Percentiles rank a stretch among this genome's conserved stretches.
Evolutionary conservation across 2,329 filamentous ascomycete genomes (phyloP).

Genomic region (Sordariomycetes sp.): DNA sequence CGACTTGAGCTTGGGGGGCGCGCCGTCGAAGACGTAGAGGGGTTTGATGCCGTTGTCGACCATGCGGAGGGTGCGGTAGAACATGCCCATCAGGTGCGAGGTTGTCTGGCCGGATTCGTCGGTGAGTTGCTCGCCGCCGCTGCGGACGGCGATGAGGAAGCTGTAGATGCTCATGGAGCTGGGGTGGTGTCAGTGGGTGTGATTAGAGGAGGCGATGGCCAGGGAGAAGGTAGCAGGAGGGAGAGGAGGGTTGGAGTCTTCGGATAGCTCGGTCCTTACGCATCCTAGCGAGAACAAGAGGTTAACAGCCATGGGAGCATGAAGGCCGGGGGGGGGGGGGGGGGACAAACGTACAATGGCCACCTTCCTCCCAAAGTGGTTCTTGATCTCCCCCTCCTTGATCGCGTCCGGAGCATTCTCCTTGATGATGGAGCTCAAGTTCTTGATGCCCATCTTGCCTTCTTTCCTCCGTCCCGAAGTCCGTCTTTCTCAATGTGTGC

Average conservation of each 20-base stretch:
- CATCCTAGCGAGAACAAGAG: conserved; percentile 33
- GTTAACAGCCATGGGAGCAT: neutral
- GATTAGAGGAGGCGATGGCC: too few relatives aligned
- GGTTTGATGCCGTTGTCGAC: conserved; percentile 99
- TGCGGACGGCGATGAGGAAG: conserved; percentile 94
- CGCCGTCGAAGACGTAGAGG: conserved; percentile 94
- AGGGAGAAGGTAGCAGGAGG: too few relatives aligned
- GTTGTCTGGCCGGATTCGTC: conserved; percentile 93
- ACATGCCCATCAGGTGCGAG: conserved; percentile 98
- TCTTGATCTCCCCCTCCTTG: conserved; percentile 97
- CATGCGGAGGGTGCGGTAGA: conserved; percentile 96
- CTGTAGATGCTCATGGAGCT: conserved; percentile 98
- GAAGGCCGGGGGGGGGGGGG: neutral
- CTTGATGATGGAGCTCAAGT: conserved; percentile 69
- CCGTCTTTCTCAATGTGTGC: too few relatives aligned
- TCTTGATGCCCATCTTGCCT: conserved; percentile 49
- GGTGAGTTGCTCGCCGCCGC: conserved; percentile 91
- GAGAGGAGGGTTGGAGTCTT: too few relatives aligned
- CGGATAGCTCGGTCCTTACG: conserved; percentile 24
- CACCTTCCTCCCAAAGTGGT: conserved; percentile 96
- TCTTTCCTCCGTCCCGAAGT: too few relatives aligned
- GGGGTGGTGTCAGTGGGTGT: conserved; percentile 5
- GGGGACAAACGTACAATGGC: conserved; percentile 60
- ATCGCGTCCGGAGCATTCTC: conserved; percentile 91
- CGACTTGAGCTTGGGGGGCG: conserved; percentile 92